Evolutionary conservation across 768 basidiomycete species (phyloP), one percentile per base, ranked within the genome.

Genomic region (Hericium erinaceus): DNA sequence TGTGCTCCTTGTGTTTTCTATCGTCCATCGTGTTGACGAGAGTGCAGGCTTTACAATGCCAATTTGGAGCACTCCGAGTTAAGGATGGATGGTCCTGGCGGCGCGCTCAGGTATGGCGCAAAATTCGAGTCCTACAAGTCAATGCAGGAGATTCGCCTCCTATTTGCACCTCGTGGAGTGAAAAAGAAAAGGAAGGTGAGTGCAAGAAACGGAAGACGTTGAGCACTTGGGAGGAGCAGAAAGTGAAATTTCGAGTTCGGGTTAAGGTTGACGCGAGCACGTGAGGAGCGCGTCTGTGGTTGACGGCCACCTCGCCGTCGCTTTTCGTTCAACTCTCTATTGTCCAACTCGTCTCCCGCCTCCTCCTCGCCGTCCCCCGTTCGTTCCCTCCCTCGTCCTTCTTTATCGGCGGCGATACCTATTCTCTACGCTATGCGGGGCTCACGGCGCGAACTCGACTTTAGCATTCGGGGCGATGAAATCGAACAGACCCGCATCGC

Each of bases 1-100:
- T 73, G 73, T 98, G 95, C 0, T 87, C 75, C 70, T 95, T 95
- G 72, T 95, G 92, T 28, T 79, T 80, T 66, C 81, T 80, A 56
- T 87, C 81, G 60, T 88, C 87, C 49, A 50, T 50, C 18, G 49
- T 12, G 44, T 15, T 46, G n/a, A 8, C 44, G 44, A 8, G 28
- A 33, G 28, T 33, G 28, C 4, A 33, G 28, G 28, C 28, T 33
- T 4, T 8, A 33, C 28, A 33, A 33, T 2, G 41, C 16, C 16
- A 46, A 46, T 46, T 46, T 46, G 15, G 44, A 46, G n/a, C 28
- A 33, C 28, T 33, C 28, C 4, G 28, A 33, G 28, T 4, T 1
- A 33, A 4, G 28, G 28, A 33, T 4, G 28, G 28, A 33, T 33
- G 28, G 28, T 33, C 28, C 28, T 33, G 28, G 28, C 28, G 28